These are phyloP conservation scores for Conoideocrella luteorostrata DNA, from an alignment of 2,329 filamentous ascomycete genomes.

Conservation along the genomic window DNA sequence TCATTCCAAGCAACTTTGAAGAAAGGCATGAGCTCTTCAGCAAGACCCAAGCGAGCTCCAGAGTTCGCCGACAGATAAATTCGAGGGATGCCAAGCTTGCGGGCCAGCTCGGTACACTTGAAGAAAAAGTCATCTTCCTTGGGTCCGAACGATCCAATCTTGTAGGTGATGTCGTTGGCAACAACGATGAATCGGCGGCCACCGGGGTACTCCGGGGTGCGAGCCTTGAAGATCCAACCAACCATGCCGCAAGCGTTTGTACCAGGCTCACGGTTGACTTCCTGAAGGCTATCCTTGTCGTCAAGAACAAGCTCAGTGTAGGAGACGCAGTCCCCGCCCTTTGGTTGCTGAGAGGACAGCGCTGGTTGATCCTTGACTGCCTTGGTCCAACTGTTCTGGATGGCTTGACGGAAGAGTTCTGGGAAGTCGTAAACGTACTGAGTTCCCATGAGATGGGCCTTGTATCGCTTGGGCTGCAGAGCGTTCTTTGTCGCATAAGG, in stretches of 20 bases:
- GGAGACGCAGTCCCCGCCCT: slow-evolving; percentile 84
- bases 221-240: slow-evolving; percentile 91
- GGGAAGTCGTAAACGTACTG: slow-evolving; percentile 99
- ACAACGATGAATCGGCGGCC: slow-evolving; percentile 92
- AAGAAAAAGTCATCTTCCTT: slow-evolving; percentile 97
- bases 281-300: slow-evolving; percentile 83
- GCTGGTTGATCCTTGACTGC: slow-evolving; percentile 66
- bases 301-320: slow-evolving; percentile 93
- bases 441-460: slow-evolving; percentile 97
- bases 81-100: slow-evolving; percentile 88
- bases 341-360: slow-evolving; percentile 74
- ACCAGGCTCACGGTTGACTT: slow-evolving; percentile 90
- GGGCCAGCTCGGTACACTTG: slow-evolving; percentile 95
- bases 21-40: slow-evolving; percentile 92
- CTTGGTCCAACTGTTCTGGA: slow-evolving; percentile 88
- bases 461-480: slow-evolving; percentile 97
- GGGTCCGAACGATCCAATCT: slow-evolving; percentile 96
- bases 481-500: slow-evolving; percentile 98
- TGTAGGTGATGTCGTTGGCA: slow-evolving; percentile 98
- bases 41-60: slow-evolving; percentile 92
- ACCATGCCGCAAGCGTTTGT: slow-evolving; percentile 98
- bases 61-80: slow-evolving; percentile 99
- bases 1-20: slow-evolving; percentile 98
- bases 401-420: slow-evolving; percentile 95
- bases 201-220: slow-evolving; percentile 89